Conservation (phyloP, 768 basidiomycete genomes). For the Trametes gibbosa region DNA sequence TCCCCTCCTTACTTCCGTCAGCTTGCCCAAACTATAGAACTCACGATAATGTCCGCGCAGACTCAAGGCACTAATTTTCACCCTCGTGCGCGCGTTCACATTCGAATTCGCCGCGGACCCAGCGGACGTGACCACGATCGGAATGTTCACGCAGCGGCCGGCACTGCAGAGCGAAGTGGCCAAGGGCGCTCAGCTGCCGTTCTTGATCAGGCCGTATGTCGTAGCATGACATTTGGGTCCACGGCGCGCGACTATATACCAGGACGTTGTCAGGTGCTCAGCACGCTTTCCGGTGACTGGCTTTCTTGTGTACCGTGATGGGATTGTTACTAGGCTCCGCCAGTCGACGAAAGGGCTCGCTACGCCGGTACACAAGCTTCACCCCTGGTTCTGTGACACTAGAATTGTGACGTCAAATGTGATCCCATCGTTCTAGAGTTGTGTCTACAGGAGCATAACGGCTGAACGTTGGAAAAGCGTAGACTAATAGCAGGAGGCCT, state of each 20-base stretch:
- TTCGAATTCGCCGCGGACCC: conserved; percentile 29
- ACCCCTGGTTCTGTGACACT: too few relatives aligned
- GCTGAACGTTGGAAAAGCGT: too few relatives aligned
- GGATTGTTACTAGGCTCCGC: too few relatives aligned
- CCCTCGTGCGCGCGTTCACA: conserved; percentile 29
- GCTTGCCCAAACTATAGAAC: background rate
- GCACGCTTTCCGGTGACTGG: background rate
- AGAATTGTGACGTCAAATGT: too few relatives aligned
- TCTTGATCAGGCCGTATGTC: conserved; percentile 14
- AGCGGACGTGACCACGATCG: conserved; percentile 19
- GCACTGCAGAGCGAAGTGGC: conserved; percentile 15
- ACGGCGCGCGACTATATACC: background rate
- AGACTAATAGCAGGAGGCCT: too few relatives aligned
- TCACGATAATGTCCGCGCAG: background rate
- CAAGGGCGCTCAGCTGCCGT: conserved; percentile 24
- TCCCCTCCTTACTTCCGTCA: background rate
- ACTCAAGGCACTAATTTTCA: conserved; percentile 32
- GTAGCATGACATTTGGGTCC: background rate
- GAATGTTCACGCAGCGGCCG: conserved; percentile 24
- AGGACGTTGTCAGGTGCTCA: background rate
- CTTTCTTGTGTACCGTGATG: background rate
- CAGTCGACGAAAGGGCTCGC: too few relatives aligned
- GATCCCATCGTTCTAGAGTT: too few relatives aligned
- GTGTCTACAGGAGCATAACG: background rate
- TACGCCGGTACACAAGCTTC: too few relatives aligned